A percentile compares a stretch with the other conserved stretches of the same genome.
Conservation (phyloP, 441 rosid genomes). For the Populus tomentosa region DNA sequence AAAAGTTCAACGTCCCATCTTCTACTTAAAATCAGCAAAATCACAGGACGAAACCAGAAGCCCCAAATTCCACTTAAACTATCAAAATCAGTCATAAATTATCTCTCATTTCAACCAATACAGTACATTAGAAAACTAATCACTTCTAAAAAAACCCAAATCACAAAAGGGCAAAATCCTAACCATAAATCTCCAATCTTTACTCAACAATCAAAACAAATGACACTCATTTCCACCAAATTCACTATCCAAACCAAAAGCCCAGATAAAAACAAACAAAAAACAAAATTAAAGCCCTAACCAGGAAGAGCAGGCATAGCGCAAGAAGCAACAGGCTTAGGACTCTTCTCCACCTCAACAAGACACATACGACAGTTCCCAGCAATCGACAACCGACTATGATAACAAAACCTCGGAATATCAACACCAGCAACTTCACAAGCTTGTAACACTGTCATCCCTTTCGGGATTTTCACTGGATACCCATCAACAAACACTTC, state of each 20-base stretch:
- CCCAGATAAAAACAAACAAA: not conserved
- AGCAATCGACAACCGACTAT: conserved; percentile 84
- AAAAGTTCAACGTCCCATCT: not conserved
- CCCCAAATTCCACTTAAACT: too few relatives aligned
- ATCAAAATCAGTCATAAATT: too few relatives aligned
- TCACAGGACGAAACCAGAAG: too few relatives aligned
- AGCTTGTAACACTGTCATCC: conserved; percentile 91
- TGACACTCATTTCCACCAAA: not conserved
- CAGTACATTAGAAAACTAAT: too few relatives aligned
- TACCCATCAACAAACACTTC: conserved; percentile 92
- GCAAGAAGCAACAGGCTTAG: conserved; percentile 96
- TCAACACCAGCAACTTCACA: conserved; percentile 98
- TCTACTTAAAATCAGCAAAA: too few relatives aligned
- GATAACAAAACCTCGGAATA: conserved; percentile 92
- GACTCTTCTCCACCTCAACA: conserved; percentile 97
- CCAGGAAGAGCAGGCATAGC: conserved; percentile 99
- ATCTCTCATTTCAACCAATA: too few relatives aligned
- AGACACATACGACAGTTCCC: conserved; percentile 98
- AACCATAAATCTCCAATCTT: not conserved
- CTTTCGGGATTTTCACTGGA: conserved; percentile 93
- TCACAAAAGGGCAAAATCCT: not conserved
- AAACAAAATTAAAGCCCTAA: conserved; percentile 16
- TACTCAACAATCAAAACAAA: not conserved
- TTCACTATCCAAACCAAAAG: not conserved
- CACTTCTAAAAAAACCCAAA: too few relatives aligned